Percentiles rank a stretch among this genome's conserved stretches.
phyloP scores from a whole-genome alignment of 441 rosid species.

The Corymbia calophylla region DNA sequence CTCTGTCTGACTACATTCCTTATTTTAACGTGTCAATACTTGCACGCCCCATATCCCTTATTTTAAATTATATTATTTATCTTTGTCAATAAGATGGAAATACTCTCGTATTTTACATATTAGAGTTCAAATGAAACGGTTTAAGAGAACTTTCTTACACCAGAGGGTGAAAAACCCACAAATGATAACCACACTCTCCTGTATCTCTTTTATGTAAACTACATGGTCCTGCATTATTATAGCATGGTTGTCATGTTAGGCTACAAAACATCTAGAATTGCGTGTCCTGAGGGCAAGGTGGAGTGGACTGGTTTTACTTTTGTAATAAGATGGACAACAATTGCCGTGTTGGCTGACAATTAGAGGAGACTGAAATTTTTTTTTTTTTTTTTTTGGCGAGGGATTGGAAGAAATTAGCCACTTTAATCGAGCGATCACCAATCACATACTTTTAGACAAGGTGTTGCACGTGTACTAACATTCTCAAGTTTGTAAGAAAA shows the following conservation, averaged over 20 bases:
- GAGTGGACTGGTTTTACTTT: not conserved
- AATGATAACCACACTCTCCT: too few relatives aligned
- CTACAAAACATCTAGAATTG: not conserved
- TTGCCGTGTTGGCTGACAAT: not conserved
- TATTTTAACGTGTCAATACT: too few relatives aligned
- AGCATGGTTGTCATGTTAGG: not conserved
- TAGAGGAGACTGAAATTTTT: not conserved
- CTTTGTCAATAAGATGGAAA: too few relatives aligned
- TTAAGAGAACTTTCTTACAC: too few relatives aligned
- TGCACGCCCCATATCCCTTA: too few relatives aligned
- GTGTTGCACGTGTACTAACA: not conserved
- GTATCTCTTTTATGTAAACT: too few relatives aligned
- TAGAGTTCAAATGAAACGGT: too few relatives aligned
- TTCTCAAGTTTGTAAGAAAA: not conserved
- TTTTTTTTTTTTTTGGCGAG: rapidly evolving
- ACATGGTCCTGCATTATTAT: not conserved
- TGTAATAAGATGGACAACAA: not conserved
- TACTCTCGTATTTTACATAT: too few relatives aligned
- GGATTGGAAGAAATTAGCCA: not conserved
- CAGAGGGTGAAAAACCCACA: too few relatives aligned
- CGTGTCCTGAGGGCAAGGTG: not conserved
- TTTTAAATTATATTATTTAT: too few relatives aligned
- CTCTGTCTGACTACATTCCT: too few relatives aligned
- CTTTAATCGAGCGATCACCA: not conserved
- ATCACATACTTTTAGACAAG: not conserved